Evolutionary conservation across 1,284 basidiomycete genomes (phyloP), one percentile per base, ranked within the genome.

Genomic region (Ceraceosorus guamensis): DNA sequence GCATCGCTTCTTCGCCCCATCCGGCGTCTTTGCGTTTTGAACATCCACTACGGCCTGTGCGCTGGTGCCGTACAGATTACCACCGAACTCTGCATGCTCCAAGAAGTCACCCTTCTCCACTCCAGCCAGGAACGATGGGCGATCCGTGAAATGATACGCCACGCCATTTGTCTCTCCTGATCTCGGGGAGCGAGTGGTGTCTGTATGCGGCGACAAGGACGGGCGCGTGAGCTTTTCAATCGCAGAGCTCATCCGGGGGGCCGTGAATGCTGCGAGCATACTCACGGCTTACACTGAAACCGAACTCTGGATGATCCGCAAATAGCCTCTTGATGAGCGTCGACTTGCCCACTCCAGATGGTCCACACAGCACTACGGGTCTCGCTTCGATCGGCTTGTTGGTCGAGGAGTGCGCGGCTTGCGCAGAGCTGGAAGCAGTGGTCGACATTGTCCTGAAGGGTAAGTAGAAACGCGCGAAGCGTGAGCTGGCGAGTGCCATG

Each of bases 261-360:
- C 11, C 8, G 4, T 11, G 47, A 6, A 18, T 31, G 24, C 31
- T 24, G 13, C 35, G 31, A 18, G 31, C 53, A 48, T 35, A 79
- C 86, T 67, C 78, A 92, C 91, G 93, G 52, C 91, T 96, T 56
- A 99, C 87, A 44, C 67, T 70, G 80, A 97, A 99, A 5, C 89
- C 89, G 77, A 96, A 98, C 75, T 87, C 84, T 4, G 91, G 91
- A 69, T 83, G 84, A 47, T 91, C 87, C 34, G 79, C 80, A 73
- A 97, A 91, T 50, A 99, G 85, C 50, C 84, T 85, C 61, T 83
- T 83, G 59, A 98, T 83, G 52, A 97, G 84, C 0, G 93, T 95
- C 70, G 87, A 89, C 78, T 97, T 98, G 54, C 93, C 93, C 1
- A 91, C 88, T 24, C 93, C 93, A 1, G 89, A 92, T 0, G 87